A percentile compares a stretch with the other conserved stretches of the same genome.
These are phyloP conservation scores for peach (Prunus persica) DNA, from an alignment of 306 rosid species.

Conservation along the genomic window DNA sequence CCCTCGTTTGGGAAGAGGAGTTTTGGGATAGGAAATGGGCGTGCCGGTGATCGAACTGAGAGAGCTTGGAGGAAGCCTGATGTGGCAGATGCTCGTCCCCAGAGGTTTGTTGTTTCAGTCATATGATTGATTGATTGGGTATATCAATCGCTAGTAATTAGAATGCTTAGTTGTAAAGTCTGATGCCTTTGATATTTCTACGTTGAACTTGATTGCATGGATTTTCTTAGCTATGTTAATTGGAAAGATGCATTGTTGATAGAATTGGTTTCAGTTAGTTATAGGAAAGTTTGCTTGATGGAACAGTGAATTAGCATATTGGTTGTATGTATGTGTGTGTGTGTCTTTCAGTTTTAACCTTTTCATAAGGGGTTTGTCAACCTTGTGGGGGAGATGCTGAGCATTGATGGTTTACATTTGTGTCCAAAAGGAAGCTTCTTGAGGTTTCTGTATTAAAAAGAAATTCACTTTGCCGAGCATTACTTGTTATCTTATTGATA, in stretches of 20 bases:
- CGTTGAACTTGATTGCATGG: background rate
- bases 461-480: background rate
- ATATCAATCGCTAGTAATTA: background rate
- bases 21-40: constrained; percentile 46
- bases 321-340: background rate
- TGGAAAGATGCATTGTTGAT: constrained; percentile 6
- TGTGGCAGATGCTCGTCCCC: constrained; percentile 40
- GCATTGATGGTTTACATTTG: background rate
- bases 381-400: background rate
- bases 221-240: background rate
- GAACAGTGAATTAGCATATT: background rate
- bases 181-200: constrained; percentile 6
- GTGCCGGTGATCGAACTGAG: constrained; percentile 45
- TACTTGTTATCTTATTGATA: background rate
- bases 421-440: background rate
- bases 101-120: constrained; percentile 46
- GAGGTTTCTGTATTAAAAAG: background rate
- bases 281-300: background rate
- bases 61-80: constrained; percentile 76
- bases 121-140: background rate
- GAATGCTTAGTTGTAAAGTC: background rate
- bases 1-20: constrained; percentile 50
- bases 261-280: background rate
- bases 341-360: background rate
- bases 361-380: background rate